Percentiles rank a stretch among this genome's conserved stretches.
phyloP scores from a whole-genome alignment of 257 asterid genomes.

The Solanum pennellii region DNA sequence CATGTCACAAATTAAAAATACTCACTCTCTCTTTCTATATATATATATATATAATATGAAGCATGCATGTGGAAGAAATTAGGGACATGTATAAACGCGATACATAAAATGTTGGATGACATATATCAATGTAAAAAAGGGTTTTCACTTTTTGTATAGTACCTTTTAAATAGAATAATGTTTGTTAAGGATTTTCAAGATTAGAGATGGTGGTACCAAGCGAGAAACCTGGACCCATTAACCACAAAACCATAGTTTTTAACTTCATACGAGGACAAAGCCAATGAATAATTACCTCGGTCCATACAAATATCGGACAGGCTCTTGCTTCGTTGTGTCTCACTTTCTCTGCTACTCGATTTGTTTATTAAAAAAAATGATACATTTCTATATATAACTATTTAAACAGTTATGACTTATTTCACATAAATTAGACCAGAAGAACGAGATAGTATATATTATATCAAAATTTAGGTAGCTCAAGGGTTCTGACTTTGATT shows the following conservation, averaged over 20 bases:
- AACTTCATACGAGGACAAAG: constrained; percentile 28
- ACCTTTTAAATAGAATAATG: constrained; percentile 3
- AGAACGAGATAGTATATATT: too few relatives aligned
- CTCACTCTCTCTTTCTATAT: too few relatives aligned
- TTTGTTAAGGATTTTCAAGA: constrained; percentile 12
- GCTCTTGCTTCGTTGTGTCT: constrained; percentile 59
- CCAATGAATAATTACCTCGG: constrained; percentile 36
- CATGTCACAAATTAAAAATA: not conserved
- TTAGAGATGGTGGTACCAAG: constrained; percentile 9
- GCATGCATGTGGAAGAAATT: constrained; percentile 1
- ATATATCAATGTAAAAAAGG: constrained; percentile 24
- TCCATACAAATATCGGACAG: constrained; percentile 37
- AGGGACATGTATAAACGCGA: not conserved
- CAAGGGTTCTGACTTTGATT: not conserved
- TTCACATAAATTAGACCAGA: too few relatives aligned
- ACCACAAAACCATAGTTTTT: constrained; percentile 13
- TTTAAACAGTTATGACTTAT: not conserved
- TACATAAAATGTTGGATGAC: constrained; percentile 4
- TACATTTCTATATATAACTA: not conserved
- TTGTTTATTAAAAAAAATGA: too few relatives aligned
- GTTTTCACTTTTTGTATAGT: constrained; percentile 11
- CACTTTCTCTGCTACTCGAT: not conserved
- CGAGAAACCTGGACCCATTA: constrained; percentile 33
- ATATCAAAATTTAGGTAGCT: not conserved
- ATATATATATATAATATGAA: not conserved